Evolutionary conservation across 2,329 filamentous ascomycete genomes (phyloP).

Genomic region (Macrophomina phaseolina): DNA sequence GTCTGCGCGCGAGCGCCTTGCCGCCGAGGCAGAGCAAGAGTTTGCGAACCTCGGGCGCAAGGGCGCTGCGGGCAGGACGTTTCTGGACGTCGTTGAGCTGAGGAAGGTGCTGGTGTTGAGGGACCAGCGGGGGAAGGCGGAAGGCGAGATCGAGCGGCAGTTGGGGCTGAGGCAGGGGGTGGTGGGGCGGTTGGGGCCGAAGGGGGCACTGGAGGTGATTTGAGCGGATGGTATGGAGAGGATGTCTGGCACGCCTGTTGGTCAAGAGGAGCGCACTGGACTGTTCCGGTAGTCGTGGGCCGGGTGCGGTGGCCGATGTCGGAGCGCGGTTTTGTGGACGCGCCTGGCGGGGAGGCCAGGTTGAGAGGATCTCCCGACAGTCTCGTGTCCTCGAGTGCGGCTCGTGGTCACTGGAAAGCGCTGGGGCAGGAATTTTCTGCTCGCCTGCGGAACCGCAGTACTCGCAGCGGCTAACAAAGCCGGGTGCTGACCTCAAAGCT

Average conservation of each 20-base stretch:
- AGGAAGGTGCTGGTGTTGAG: constrained; percentile 30
- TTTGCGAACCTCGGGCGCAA: constrained; percentile 51
- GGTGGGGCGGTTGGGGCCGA: constrained; percentile 23
- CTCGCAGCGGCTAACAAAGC: too few relatives aligned
- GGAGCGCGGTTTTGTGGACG: background rate
- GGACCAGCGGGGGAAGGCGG: constrained; percentile 3
- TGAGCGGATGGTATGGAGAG: background rate
- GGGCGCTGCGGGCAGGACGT: constrained; percentile 50
- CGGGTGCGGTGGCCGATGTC: background rate
- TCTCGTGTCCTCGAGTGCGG: too few relatives aligned
- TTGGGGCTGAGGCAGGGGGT: constrained; percentile 25
- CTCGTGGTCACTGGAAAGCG: too few relatives aligned
- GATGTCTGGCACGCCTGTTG: background rate
- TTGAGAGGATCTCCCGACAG: too few relatives aligned
- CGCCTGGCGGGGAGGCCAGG: too few relatives aligned
- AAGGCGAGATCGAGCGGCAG: constrained; percentile 24
- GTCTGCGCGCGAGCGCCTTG: constrained; percentile 57
- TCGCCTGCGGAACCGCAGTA: too few relatives aligned
- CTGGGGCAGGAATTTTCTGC: too few relatives aligned
- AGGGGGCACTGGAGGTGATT: constrained; percentile 16
- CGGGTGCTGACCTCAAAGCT: too few relatives aligned
- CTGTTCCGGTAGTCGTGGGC: too few relatives aligned
- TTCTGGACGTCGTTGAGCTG: constrained; percentile 52
- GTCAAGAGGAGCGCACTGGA: background rate
- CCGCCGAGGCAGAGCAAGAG: constrained; percentile 61